A percentile compares a stretch with the other conserved stretches of the same genome.
These are phyloP conservation scores for Setaria viridis DNA, from an alignment of 202 grass and related monocot species.

Conservation along the genomic window DNA sequence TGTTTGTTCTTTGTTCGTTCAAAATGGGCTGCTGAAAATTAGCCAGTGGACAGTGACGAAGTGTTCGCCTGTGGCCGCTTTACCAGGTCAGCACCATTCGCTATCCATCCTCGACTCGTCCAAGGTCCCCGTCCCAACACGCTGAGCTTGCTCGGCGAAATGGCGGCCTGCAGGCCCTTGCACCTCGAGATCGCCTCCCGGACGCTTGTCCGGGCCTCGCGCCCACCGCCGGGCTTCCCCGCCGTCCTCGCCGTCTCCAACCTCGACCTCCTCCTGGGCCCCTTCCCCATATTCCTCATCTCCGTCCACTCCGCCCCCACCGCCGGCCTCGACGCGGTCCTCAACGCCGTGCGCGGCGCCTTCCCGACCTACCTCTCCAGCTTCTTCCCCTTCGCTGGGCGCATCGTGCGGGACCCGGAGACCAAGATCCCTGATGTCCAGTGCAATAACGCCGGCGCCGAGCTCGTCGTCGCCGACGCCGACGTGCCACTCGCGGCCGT, in stretches of 20 bases:
- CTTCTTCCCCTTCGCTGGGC: conserved; percentile 72
- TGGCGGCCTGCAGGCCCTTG: too few relatives aligned
- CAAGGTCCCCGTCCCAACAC: too few relatives aligned
- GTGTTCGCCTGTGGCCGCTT: too few relatives aligned
- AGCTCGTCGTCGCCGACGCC: conserved; percentile 70
- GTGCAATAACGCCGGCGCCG: conserved; percentile 70
- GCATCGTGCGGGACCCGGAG: conserved; percentile 37
- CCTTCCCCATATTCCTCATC: conserved; percentile 58
- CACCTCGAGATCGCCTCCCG: conserved; percentile 48
- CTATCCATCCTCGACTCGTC: too few relatives aligned
- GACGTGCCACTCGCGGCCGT: conserved; percentile 24
- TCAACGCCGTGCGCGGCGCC: conserved; percentile 43
- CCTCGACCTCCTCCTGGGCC: conserved; percentile 57
- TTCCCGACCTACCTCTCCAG: conserved; percentile 62
- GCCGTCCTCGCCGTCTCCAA: conserved; percentile 57
- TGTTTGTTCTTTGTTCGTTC: too few relatives aligned
- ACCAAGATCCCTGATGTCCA: conserved; percentile 54
- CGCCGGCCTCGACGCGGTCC: conserved; percentile 35
- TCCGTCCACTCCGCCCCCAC: conserved; percentile 47
- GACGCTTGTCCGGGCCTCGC: conserved; percentile 55
- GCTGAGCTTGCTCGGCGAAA: too few relatives aligned
- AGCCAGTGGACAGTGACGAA: too few relatives aligned
- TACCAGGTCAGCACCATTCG: too few relatives aligned
- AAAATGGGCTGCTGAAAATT: too few relatives aligned
- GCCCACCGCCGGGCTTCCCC: conserved; percentile 43